Conservation (phyloP, 441 rosid genomes). For the Sinapis alba region DNA sequence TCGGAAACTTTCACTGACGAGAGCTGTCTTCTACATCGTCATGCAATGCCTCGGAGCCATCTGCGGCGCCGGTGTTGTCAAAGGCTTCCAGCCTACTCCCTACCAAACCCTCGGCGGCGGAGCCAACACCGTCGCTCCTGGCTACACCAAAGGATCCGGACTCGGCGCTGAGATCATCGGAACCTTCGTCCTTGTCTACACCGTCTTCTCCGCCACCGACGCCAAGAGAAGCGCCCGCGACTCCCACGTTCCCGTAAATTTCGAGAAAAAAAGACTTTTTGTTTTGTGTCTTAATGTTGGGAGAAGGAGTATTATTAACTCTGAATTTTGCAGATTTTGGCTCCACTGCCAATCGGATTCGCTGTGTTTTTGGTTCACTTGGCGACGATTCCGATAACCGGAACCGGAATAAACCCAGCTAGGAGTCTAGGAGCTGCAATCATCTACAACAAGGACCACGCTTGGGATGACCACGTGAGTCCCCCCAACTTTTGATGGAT, state of each 20-base stretch:
- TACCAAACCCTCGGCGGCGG: constrained; percentile 53
- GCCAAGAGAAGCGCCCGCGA: constrained; percentile 78
- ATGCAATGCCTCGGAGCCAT: constrained; percentile 83
- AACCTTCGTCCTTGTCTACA: constrained; percentile 72
- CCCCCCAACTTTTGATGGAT: not conserved
- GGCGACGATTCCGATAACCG: constrained; percentile 89
- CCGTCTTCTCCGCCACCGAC: constrained; percentile 75
- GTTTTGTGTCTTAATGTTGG: not conserved
- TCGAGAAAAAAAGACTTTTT: not conserved
- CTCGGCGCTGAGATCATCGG: constrained; percentile 72
- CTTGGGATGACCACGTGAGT: constrained; percentile 82
- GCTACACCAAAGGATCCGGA: constrained; percentile 66
- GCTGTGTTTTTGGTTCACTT: constrained; percentile 94
- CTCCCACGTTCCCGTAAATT: constrained; percentile 46
- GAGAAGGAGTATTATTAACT: not conserved
- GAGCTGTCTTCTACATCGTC: constrained; percentile 64
- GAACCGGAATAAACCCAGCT: constrained; percentile 94
- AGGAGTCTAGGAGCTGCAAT: constrained; percentile 93
- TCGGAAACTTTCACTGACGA: constrained; percentile 63
- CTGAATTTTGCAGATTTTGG: constrained; percentile 59
- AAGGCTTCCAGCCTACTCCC: constrained; percentile 48
- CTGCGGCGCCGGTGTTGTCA: constrained; percentile 75
- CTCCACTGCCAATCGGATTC: constrained; percentile 89
- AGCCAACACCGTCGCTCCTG: constrained; percentile 55
- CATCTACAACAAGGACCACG: constrained; percentile 64